Evolutionary conservation across 768 basidiomycete species (phyloP).

Genomic region (Boletus speciosus): DNA sequence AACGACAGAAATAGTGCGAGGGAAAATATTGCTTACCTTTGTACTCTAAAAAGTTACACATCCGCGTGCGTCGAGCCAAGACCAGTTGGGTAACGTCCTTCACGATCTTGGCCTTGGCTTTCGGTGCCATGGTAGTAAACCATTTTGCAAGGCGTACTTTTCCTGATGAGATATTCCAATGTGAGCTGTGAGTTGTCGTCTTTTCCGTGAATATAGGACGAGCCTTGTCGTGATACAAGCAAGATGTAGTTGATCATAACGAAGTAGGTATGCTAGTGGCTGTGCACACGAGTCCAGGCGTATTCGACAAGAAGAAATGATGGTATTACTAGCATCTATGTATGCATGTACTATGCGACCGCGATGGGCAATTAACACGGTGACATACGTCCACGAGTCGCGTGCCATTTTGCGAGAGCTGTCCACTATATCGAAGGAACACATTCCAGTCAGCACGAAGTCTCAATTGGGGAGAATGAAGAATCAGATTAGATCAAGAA

Average conservation of each 20-base stretch:
- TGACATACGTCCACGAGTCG: neutral
- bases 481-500: no score
- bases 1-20: constrained; percentile 23
- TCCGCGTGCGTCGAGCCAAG: constrained; percentile 77
- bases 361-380: neutral
- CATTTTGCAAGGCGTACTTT: constrained; percentile 95
- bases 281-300: constrained; percentile 8
- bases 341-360: neutral
- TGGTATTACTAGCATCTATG: constrained; percentile 2
- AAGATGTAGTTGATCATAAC: constrained; percentile 89
- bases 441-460: constrained; percentile 10
- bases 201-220: constrained; percentile 22
- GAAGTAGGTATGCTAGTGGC: constrained; percentile 23
- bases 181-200: constrained; percentile 6
- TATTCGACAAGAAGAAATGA: neutral
- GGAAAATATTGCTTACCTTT: constrained; percentile 57
- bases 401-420: neutral
- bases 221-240: constrained; percentile 89
- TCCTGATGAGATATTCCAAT: constrained; percentile 43
- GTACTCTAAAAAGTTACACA: constrained; percentile 97
- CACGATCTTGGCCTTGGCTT: constrained; percentile 85
- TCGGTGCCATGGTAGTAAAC: constrained; percentile 82
- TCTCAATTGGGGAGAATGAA: neutral
- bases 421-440: neutral
- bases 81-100: constrained; percentile 96